phyloP scores from a whole-genome alignment of 768 basidiomycete genomes.

The Porpolomopsis calyptriformis region DNA sequence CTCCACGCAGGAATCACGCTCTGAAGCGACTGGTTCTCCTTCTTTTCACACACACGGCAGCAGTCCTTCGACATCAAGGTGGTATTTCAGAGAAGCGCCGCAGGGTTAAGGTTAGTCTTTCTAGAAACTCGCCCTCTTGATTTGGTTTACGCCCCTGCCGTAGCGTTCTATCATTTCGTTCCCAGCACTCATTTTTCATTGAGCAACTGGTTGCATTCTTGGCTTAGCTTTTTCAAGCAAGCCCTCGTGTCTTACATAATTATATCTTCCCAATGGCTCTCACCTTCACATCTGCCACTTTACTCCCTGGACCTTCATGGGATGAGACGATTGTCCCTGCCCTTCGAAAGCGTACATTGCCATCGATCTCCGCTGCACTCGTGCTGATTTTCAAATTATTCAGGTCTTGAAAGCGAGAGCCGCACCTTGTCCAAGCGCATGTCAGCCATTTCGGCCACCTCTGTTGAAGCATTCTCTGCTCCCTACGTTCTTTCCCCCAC shows the following conservation, averaged over 20 bases:
- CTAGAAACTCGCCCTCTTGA: not conserved
- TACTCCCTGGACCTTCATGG: slow-evolving; percentile 48
- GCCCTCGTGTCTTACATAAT: not conserved
- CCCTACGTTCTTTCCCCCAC: slow-evolving; percentile 24
- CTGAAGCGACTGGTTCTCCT: too few relatives aligned
- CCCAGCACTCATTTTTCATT: not conserved
- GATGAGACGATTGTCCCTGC: slow-evolving; percentile 77
- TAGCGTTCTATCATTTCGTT: not conserved
- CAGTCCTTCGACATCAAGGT: too few relatives aligned
- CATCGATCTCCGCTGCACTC: slow-evolving; percentile 1
- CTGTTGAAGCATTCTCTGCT: slow-evolving; percentile 40
- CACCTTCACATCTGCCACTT: slow-evolving; percentile 34
- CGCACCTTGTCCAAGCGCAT: slow-evolving; percentile 66
- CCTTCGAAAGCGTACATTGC: slow-evolving; percentile 59
- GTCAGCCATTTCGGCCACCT: slow-evolving; percentile 60
- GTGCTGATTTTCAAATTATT: slow-evolving; percentile 9
- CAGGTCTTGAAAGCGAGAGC: slow-evolving; percentile 76
- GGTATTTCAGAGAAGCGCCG: not conserved
- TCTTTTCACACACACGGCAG: too few relatives aligned
- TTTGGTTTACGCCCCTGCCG: not conserved
- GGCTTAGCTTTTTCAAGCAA: too few relatives aligned
- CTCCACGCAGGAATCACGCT: too few relatives aligned
- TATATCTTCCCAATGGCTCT: slow-evolving; percentile 6
- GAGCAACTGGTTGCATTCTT: not conserved
- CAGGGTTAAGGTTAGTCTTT: not conserved